phyloP scores from a whole-genome alignment of 148 eudicot genomes.

The Vaccinium myrtillus region DNA sequence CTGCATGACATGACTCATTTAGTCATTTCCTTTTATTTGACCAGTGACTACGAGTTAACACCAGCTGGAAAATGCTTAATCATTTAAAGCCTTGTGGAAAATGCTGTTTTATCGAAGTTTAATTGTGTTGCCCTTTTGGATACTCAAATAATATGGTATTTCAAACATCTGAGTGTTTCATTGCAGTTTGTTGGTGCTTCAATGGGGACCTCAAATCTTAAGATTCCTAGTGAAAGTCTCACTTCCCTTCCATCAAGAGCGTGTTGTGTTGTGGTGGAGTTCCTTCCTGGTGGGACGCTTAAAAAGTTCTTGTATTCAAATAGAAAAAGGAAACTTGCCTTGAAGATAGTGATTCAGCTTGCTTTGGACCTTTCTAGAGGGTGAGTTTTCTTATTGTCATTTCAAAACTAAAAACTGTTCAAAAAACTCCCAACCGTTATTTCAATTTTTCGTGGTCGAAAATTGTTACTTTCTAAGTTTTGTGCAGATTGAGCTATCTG shows the following conservation, averaged over 20 bases:
- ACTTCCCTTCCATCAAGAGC: conserved; percentile 57
- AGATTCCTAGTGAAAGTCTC: conserved; percentile 43
- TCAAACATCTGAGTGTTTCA: neutral
- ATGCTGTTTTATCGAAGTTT: neutral
- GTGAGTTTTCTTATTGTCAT: conserved; percentile 32
- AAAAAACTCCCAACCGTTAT: neutral
- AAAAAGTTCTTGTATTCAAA: conserved; percentile 46
- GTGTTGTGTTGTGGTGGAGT: conserved; percentile 92
- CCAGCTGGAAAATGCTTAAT: neutral
- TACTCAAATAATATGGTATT: neutral
- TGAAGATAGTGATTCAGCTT: conserved; percentile 69
- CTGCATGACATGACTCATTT: neutral
- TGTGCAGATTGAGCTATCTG: conserved; percentile 70
- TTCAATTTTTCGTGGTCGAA: neutral
- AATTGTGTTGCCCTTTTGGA: neutral
- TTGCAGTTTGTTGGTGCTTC: conserved; percentile 86
- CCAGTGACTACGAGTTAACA: neutral
- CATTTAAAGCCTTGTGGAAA: neutral
- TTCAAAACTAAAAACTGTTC: neutral
- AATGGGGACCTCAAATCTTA: conserved; percentile 84
- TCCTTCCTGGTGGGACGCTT: conserved; percentile 73
- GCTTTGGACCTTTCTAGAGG: conserved; percentile 92
- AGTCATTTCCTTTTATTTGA: neutral
- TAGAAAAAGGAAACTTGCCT: conserved; percentile 67
- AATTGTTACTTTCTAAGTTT: neutral